These are phyloP conservation scores for Spatholobus suberectus DNA, from an alignment of 306 rosid species.

Conservation along the genomic window DNA sequence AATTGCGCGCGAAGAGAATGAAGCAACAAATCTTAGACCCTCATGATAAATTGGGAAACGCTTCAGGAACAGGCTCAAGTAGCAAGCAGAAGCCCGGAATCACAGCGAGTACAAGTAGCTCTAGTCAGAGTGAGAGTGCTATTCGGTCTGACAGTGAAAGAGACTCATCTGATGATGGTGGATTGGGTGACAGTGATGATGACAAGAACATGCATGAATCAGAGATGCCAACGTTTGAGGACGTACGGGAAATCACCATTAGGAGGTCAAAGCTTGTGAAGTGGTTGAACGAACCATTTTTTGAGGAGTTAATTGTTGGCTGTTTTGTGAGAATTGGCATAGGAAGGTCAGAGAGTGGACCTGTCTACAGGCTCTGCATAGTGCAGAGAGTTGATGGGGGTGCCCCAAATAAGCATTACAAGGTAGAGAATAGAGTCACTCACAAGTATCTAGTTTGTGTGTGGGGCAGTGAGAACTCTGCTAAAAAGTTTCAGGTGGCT, in stretches of 20 bases:
- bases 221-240: conserved; percentile 56
- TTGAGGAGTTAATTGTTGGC: conserved; percentile 67
- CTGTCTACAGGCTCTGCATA: conserved; percentile 67
- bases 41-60: conserved; percentile 17
- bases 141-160: conserved; percentile 54
- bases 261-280: conserved; percentile 68
- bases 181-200: conserved; percentile 55
- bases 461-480: conserved; percentile 67
- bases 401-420: conserved; percentile 46
- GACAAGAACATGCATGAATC: conserved; percentile 45
- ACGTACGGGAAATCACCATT: conserved; percentile 62
- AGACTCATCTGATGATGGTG: conserved; percentile 51
- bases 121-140: conserved; percentile 51
- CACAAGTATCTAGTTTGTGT: conserved; percentile 62
- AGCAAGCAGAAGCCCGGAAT: conserved; percentile 35
- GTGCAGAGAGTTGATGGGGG: conserved; percentile 59
- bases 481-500: conserved; percentile 59
- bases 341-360: conserved; percentile 53
- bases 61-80: conserved; percentile 36
- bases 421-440: conserved; percentile 62
- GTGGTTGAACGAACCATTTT: conserved; percentile 73
- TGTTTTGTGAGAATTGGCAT: conserved; percentile 75
- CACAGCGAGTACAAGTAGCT: conserved; percentile 48
- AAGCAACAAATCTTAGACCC: conserved; percentile 54
- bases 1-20: conserved; percentile 59